phyloP scores from a whole-genome alignment of 2,329 filamentous ascomycete species.

The Cordyceps militaris region DNA sequence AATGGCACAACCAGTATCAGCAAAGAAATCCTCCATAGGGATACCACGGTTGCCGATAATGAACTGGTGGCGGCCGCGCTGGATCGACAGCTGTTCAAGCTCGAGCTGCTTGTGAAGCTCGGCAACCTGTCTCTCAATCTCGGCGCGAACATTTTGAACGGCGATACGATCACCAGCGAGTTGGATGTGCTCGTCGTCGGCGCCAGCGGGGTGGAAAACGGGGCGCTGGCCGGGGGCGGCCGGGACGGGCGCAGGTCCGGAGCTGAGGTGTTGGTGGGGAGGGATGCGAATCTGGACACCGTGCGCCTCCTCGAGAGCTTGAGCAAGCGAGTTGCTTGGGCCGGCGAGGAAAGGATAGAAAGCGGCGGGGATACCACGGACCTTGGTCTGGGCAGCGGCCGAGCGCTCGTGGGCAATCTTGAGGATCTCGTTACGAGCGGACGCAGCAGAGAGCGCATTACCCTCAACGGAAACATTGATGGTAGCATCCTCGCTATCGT shows the following conservation, averaged over 20 bases:
- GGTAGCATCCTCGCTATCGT: slow-evolving; percentile 65
- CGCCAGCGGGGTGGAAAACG: slow-evolving; percentile 61
- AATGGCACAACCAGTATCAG: slow-evolving; percentile 83
- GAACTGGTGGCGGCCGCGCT: slow-evolving; percentile 86
- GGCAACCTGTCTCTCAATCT: slow-evolving; percentile 72
- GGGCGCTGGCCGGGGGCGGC: slow-evolving; percentile 58
- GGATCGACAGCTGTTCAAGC: slow-evolving; percentile 72
- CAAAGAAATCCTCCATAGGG: slow-evolving; percentile 77
- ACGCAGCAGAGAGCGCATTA: slow-evolving; percentile 78
- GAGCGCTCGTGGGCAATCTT: slow-evolving; percentile 83
- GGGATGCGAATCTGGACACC: slow-evolving; percentile 80
- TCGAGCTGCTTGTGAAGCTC: slow-evolving; percentile 70
- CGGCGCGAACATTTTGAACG: slow-evolving; percentile 70
- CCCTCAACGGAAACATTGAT: slow-evolving; percentile 88
- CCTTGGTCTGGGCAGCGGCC: slow-evolving; percentile 70
- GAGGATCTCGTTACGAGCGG: slow-evolving; percentile 76
- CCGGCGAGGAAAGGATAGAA: slow-evolving; percentile 95
- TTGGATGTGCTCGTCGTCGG: slow-evolving; percentile 67
- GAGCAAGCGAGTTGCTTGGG: slow-evolving; percentile 60
- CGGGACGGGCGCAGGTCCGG: slow-evolving; percentile 58
- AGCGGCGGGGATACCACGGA: slow-evolving; percentile 80
- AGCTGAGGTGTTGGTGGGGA: slow-evolving; percentile 68
- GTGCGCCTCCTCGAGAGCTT: slow-evolving; percentile 66
- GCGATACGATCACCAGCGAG: slow-evolving; percentile 79
- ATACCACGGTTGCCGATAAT: slow-evolving; percentile 81